These are phyloP conservation scores for Echinochloa phyllopogon DNA, from an alignment of 176 grass and related monocot genomes.

Conservation along the genomic window DNA sequence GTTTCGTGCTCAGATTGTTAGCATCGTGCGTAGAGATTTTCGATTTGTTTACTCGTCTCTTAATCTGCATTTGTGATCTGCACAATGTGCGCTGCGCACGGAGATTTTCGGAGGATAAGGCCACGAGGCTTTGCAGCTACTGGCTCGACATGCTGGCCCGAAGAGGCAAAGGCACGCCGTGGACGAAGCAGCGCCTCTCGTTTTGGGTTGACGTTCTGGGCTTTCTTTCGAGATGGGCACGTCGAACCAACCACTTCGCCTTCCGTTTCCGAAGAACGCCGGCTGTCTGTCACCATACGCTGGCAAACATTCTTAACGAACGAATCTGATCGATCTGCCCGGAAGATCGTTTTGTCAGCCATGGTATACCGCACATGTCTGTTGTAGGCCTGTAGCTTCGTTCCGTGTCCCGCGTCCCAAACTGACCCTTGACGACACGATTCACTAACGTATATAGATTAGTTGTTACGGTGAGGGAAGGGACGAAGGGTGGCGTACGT, in stretches of 20 bases:
- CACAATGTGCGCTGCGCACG: neutral
- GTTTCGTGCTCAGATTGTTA: neutral
- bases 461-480: no score
- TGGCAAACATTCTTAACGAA: slow-evolving; percentile 58
- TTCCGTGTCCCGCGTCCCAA: neutral
- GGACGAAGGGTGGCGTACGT: neutral
- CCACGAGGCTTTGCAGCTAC: slow-evolving; percentile 15
- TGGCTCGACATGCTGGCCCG: neutral
- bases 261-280: slow-evolving; percentile 39
- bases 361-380: neutral
- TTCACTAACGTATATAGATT: no score
- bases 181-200: slow-evolving; percentile 40
- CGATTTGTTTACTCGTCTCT: neutral
- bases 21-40: neutral
- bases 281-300: neutral
- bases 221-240: slow-evolving; percentile 40
- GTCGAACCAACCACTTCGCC: slow-evolving; percentile 30
- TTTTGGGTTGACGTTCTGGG: slow-evolving; percentile 18
- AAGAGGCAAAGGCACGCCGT: slow-evolving; percentile 25
- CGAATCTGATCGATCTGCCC: slow-evolving; percentile 22
- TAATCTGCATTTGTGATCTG: neutral
- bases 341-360: neutral
- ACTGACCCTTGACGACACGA: neutral
- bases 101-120: neutral
- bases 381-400: neutral